These are phyloP conservation scores for Dalbergia oliveri DNA, from an alignment of 306 rosid species.

Conservation along the genomic window DNA sequence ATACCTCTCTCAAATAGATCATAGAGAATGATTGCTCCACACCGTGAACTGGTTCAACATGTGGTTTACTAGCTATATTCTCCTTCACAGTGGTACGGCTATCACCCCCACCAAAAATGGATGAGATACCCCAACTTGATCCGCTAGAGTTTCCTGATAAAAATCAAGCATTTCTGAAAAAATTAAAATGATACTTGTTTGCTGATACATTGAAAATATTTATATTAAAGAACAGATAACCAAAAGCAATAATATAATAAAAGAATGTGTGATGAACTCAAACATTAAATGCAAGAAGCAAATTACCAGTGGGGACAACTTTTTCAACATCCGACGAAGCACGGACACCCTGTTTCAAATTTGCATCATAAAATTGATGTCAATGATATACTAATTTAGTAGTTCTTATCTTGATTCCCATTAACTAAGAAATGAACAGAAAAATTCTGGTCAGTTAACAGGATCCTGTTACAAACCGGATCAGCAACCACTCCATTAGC, in stretches of 20 bases:
- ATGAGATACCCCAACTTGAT: constrained; percentile 91
- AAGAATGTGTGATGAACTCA: not conserved
- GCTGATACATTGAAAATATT: constrained; percentile 20
- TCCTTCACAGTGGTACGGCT: constrained; percentile 72
- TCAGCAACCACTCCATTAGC: constrained; percentile 84
- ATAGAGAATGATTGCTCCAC: constrained; percentile 74
- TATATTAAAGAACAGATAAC: constrained; percentile 28
- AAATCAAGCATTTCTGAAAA: constrained; percentile 29
- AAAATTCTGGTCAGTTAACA: constrained; percentile 30
- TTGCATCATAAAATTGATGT: constrained; percentile 35
- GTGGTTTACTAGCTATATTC: constrained; percentile 55
- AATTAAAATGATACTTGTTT: constrained; percentile 9
- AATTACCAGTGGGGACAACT: constrained; percentile 72
- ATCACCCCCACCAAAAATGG: constrained; percentile 90
- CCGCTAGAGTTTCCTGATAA: constrained; percentile 68
- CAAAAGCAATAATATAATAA: constrained; percentile 19
- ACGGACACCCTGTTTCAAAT: constrained; percentile 70
- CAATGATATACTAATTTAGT: not conserved
- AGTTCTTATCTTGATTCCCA: constrained; percentile 20
- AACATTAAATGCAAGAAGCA: constrained; percentile 33
- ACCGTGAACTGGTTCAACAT: constrained; percentile 65
- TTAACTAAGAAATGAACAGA: not conserved
- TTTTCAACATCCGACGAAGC: constrained; percentile 75
- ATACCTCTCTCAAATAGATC: constrained; percentile 95
- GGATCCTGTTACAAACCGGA: constrained; percentile 63